A percentile compares a stretch with the other conserved stretches of the same genome.
These are phyloP conservation scores for Cyphellophora europaea DNA, from an alignment of 2,329 filamentous ascomycete species.

Conservation along the genomic window DNA sequence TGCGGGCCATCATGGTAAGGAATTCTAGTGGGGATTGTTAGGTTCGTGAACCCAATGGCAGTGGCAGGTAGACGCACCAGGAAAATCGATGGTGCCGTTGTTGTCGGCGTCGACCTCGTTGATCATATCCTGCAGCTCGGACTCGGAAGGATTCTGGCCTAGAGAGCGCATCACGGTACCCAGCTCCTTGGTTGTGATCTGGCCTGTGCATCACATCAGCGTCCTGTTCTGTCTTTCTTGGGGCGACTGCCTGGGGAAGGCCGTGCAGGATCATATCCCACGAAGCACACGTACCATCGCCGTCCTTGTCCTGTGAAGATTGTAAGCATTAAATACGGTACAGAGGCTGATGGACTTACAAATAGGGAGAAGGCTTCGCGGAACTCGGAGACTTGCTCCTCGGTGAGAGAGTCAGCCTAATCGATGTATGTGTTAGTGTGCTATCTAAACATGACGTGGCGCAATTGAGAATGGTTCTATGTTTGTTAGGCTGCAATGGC, in stretches of 20 bases:
- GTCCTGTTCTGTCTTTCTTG: too few species aligned
- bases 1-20: slow-evolving; percentile 86
- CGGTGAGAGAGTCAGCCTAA: slow-evolving; percentile 94
- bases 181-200: slow-evolving; percentile 86
- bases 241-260: too few species aligned
- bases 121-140: slow-evolving; percentile 87
- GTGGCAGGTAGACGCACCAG: slow-evolving; percentile 51
- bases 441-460: too few species aligned
- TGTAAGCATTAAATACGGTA: background rate
- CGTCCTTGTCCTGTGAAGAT: slow-evolving; percentile 67
- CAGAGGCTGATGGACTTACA: too few species aligned
- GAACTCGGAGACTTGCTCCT: slow-evolving; percentile 99
- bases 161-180: slow-evolving; percentile 86
- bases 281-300: slow-evolving; percentile 80
- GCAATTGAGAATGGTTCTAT: too few species aligned
- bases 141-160: slow-evolving; percentile 83
- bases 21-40: slow-evolving; percentile 55
- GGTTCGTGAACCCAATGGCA: background rate
- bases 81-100: slow-evolving; percentile 87
- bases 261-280: too few species aligned
- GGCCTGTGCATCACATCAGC: too few species aligned
- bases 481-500: too few species aligned
- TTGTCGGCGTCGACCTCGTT: slow-evolving; percentile 89
- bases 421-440: too few species aligned
- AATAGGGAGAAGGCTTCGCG: slow-evolving; percentile 99